Evolutionary conservation across 805 yeast species (phyloP).

Genomic region (Cyberlindnera galapagoensis): DNA sequence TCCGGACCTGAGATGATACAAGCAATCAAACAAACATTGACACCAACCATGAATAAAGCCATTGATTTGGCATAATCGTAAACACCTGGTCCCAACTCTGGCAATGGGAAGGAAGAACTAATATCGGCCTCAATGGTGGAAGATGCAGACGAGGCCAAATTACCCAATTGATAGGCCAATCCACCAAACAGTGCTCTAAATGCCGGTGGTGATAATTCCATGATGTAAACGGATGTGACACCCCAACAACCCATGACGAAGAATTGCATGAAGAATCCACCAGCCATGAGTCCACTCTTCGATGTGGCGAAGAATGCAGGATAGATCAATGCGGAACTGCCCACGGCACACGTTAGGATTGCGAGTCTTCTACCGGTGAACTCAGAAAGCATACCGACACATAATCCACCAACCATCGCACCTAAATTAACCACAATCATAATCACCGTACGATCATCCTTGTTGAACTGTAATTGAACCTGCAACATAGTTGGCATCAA

Average conservation of each 20-base stretch:
- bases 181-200: constrained; percentile 59
- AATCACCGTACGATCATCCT: constrained; percentile 48
- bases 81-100: constrained; percentile 18
- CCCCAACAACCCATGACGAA: constrained; percentile 76
- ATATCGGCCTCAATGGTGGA: constrained; percentile 57
- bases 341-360: constrained; percentile 40
- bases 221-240: constrained; percentile 56
- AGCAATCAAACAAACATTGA: constrained; percentile 44
- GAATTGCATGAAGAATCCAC: constrained; percentile 59
- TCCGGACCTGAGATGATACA: constrained; percentile 55
- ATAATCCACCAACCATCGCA: constrained; percentile 59
- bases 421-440: constrained; percentile 61
- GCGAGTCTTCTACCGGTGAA: constrained; percentile 56
- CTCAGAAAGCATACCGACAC: constrained; percentile 51
- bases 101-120: constrained; percentile 19
- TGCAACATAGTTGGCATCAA: constrained; percentile 58
- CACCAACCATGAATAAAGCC: constrained; percentile 65
- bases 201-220: constrained; percentile 61
- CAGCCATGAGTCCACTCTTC: constrained; percentile 40
- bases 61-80: constrained; percentile 65
- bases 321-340: constrained; percentile 56
- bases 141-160: constrained; percentile 37
- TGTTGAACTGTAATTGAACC: constrained; percentile 41
- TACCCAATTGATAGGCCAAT: constrained; percentile 37
- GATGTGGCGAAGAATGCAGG: constrained; percentile 43